Percentiles rank a stretch among this genome's conserved stretches.
These are phyloP conservation scores for Aspergillus hancockii DNA, from an alignment of 495 filamentous ascomycete species.

Conservation along the genomic window DNA sequence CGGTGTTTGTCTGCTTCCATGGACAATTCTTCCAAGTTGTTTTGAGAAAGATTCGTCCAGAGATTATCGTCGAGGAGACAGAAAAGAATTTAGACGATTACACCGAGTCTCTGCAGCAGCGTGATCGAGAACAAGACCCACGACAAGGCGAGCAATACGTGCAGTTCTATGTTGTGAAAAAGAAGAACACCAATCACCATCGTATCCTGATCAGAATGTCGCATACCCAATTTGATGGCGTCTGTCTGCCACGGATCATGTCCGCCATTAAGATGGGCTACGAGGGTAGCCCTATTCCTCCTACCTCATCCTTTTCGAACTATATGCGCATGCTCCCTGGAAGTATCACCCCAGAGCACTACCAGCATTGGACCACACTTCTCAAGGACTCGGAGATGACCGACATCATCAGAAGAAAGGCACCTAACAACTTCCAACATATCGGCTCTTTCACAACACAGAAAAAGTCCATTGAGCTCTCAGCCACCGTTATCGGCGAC, in stretches of 20 bases:
- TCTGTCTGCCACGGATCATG: slow-evolving; percentile 65
- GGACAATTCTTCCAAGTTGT: slow-evolving; percentile 62
- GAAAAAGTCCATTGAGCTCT: slow-evolving; percentile 40
- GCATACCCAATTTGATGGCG: slow-evolving; percentile 75
- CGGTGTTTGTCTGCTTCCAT: slow-evolving; percentile 64
- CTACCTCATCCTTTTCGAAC: slow-evolving; percentile 55
- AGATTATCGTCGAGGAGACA: slow-evolving; percentile 56
- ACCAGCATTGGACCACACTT: slow-evolving; percentile 48
- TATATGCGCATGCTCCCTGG: slow-evolving; percentile 56
- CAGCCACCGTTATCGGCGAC: slow-evolving; percentile 43
- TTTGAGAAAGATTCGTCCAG: slow-evolving; percentile 52
- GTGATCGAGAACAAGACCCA: slow-evolving; percentile 51
- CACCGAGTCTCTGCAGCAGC: slow-evolving; percentile 45
- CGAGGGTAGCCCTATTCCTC: slow-evolving; percentile 44
- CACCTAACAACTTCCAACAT: slow-evolving; percentile 40
- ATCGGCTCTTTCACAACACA: slow-evolving; percentile 39
- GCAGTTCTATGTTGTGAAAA: slow-evolving; percentile 59
- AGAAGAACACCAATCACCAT: slow-evolving; percentile 47
- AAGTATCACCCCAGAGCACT: slow-evolving; percentile 52
- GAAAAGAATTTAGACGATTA: slow-evolving; percentile 54
- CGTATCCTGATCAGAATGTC: slow-evolving; percentile 68
- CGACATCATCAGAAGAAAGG: slow-evolving; percentile 39
- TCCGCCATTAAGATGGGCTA: slow-evolving; percentile 55
- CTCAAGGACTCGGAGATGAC: slow-evolving; percentile 50
- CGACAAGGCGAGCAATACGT: slow-evolving; percentile 64